A percentile compares a stretch with the other conserved stretches of the same genome.
These are phyloP conservation scores for rapeseed (Brassica napus) DNA, from an alignment of 345 rosid genomes.

Conservation along the genomic window DNA sequence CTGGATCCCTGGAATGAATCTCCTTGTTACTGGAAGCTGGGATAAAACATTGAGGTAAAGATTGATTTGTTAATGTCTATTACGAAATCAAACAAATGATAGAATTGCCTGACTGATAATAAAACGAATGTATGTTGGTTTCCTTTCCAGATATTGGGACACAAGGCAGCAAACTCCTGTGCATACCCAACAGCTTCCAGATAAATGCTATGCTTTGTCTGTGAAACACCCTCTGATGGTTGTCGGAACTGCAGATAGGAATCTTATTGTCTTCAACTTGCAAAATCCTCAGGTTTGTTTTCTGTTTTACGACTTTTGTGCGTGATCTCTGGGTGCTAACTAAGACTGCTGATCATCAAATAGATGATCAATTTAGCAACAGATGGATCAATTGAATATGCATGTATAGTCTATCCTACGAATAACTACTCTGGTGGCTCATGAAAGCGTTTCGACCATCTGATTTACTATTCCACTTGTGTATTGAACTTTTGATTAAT, in stretches of 20 bases:
- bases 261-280: constrained; percentile 77
- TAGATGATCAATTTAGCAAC: not conserved
- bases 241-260: constrained; percentile 96
- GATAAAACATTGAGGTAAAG: constrained; percentile 87
- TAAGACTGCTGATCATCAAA: not conserved
- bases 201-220: constrained; percentile 81
- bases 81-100: not conserved
- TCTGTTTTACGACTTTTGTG: not conserved
- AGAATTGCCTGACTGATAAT: not conserved
- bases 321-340: not conserved
- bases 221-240: constrained; percentile 94
- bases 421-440: constrained; percentile 3
- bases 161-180: constrained; percentile 81
- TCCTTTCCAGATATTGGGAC: constrained; percentile 80
- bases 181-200: constrained; percentile 94
- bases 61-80: not conserved
- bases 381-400: not conserved
- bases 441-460: not conserved
- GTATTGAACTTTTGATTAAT: not conserved
- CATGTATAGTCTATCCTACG: not conserved
- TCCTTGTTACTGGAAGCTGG: constrained; percentile 88
- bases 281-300: constrained; percentile 83
- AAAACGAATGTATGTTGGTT: not conserved
- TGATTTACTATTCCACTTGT: not conserved
- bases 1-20: constrained; percentile 93